Conservation (phyloP, 345 rosid genomes). For the Linum trigynum region DNA sequence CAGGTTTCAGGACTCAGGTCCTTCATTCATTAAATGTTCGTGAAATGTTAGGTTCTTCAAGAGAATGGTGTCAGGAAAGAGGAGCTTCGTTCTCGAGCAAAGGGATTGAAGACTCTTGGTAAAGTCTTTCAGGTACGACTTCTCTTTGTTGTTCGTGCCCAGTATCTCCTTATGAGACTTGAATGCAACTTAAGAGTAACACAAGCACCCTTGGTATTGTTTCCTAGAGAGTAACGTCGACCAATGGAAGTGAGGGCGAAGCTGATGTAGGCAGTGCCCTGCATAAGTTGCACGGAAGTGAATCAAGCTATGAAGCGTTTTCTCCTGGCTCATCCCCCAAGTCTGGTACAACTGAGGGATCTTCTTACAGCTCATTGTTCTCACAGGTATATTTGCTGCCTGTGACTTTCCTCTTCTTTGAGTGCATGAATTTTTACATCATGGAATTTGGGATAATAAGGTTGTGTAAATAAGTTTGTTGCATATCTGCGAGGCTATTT, state of each 20-base stretch:
- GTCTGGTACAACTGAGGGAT: constrained; percentile 31
- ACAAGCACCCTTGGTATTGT: neutral
- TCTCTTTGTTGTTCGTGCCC: neutral
- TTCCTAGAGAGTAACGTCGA: constrained; percentile 49
- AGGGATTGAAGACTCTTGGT: constrained; percentile 88
- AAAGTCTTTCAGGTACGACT: constrained; percentile 78
- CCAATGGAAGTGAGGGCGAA: constrained; percentile 52
- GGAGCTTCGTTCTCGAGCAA: constrained; percentile 84
- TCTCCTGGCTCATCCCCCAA: constrained; percentile 43
- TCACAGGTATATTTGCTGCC: constrained; percentile 41
- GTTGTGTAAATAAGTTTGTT: no score
- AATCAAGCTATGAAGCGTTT: constrained; percentile 22
- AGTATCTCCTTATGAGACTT: neutral
- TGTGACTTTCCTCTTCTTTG: no score
- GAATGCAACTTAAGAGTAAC: neutral
- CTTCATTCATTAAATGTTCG: constrained; percentile 15
- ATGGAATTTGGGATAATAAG: no score
- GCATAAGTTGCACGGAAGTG: constrained; percentile 49
- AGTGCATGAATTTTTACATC: no score
- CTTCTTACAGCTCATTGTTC: constrained; percentile 31
- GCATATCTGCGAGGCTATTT: no score
- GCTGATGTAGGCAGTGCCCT: constrained; percentile 22
- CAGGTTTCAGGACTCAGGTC: neutral
- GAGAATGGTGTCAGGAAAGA: constrained; percentile 74
- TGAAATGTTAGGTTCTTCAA: constrained; percentile 78